Base-by-base conservation (phyloP, 257 asterid species). In the Nicotiana benthamiana region DNA sequence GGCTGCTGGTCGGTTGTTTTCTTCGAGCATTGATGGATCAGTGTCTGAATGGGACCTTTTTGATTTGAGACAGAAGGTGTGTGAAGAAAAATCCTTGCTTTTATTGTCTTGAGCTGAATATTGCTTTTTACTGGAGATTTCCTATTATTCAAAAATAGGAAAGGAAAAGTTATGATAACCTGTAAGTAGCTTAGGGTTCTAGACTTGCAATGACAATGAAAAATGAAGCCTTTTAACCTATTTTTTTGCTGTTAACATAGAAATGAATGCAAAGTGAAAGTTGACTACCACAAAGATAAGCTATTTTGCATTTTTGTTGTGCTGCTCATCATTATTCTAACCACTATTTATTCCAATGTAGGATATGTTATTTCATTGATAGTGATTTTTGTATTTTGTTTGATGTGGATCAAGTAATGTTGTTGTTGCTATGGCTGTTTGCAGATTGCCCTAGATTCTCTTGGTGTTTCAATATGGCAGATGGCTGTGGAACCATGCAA, bases 1-100 rank as follows among this genome's bases (percentile, higher is more conserved):
- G 48, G 70, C 85, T n/a, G 60, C 87, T 67, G 89, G 97, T 18
- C 86, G 97, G 46, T 84, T 96, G 85, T 86, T 96, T 1, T 96
- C 99, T 13, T 89, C 97, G 30, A 92, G 95, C 82, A 88, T 96
- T 18, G 98, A 96, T 85, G 98, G 99, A 36, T 87, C 99, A 18
- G 82, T 96, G 48, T 90, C 97, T 0, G 97, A 94, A 83, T 96
- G 98, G 98, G 98, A 96, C 88, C 87, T 96, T 75, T 89, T 85
- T 70, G 89, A 89, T 82, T 88, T 94, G 85, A 92, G 80, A 67
- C 94, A 94, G 75, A 95, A 94, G 97, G 98, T 96, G 22, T 56
- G 60, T 32, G 77, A 48, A 40, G 77, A 48, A 52, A 40, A 36
- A 32, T 4, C 30, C 43, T 22, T 36, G 27, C 61, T 26, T 12